These are phyloP conservation scores for Hygrophoropsis aurantiaca DNA, from an alignment of 768 basidiomycete genomes.

Conservation along the genomic window DNA sequence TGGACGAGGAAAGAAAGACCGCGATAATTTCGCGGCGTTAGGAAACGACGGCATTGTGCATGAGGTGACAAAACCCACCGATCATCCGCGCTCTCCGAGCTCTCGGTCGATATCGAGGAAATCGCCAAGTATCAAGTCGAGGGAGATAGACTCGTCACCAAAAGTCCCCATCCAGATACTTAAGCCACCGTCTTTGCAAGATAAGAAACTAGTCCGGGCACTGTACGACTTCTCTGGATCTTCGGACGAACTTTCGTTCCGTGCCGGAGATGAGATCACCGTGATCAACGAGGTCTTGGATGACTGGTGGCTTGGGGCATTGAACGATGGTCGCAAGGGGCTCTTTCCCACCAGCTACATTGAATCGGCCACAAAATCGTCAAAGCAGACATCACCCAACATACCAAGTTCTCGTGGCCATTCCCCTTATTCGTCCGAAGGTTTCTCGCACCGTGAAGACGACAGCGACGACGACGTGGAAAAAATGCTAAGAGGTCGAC, in stretches of 20 bases:
- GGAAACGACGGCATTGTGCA: conserved; percentile 43
- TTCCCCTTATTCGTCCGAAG: not conserved
- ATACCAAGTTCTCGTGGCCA: conserved; percentile 24
- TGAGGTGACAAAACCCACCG: conserved; percentile 16
- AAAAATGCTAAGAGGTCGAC: conserved; percentile 10
- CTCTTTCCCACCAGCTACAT: conserved; percentile 82
- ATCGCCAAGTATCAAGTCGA: conserved; percentile 24
- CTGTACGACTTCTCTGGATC: conserved; percentile 74
- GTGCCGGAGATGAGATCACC: conserved; percentile 69
- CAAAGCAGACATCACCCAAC: not conserved
- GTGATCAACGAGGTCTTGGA: conserved; percentile 81
- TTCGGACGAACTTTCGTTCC: conserved; percentile 77
- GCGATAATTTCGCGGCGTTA: conserved; percentile 60
- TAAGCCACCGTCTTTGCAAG: conserved; percentile 50
- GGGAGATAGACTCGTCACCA: conserved; percentile 31
- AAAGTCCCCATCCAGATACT: conserved; percentile 39
- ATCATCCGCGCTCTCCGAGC: conserved; percentile 34
- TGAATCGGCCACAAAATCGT: conserved; percentile 35
- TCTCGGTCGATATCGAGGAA: conserved; percentile 32
- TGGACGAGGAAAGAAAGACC: conserved; percentile 55
- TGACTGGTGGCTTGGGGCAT: conserved; percentile 90
- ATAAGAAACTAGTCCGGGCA: conserved; percentile 61
- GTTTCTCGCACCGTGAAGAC: conserved; percentile 5
- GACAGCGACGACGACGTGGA: conserved; percentile 21
- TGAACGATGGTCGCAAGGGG: conserved; percentile 61